Evolutionary conservation across 23 red algal genomes (phyloP), one percentile per base, ranked within the genome.

Genomic region (Cyanidioschyzon merolae): DNA sequence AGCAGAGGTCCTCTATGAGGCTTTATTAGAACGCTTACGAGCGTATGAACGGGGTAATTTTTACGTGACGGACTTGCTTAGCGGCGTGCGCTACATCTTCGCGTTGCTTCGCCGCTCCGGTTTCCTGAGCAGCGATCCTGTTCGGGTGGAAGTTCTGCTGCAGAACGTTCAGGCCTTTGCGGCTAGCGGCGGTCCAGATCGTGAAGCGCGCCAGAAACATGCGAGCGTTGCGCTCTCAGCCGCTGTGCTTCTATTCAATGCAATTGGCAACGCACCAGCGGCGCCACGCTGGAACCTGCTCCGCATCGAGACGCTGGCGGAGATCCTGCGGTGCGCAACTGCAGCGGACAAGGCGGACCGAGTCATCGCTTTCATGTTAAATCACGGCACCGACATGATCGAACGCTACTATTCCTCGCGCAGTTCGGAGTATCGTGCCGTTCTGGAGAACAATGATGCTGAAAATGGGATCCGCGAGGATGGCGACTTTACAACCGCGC

Each of bases 301-400:
- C 21, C 63, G 63, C 21, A 25, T 71, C 12, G 63, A 71, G n/a
- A 35, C 63, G 63, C 32, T 71, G 12, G 63, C 3, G 29, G 63
- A 71, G 63, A 35, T 71, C n/a, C n/a, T 71, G 63, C 63, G 63
- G n/a, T 32, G n/a, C n/a, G 63, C 63, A 27, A 71, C 12, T 27
- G 63, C 21, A 7, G 63, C 63, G 30, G 63, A 35, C 63, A 15
- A 35, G 63, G 29, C 63, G 63, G 32, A 35, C 29, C n/a, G n/a
- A 7, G n/a, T 71, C 2, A 12, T 71, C 12, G 2, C 63, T 25
- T 71, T 71, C 32, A 25, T 71, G 63, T 3, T 35, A 7, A 71
- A 25, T 7, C 21, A 71, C 12, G n/a, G 21, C n/a, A 7, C 3
- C n/a, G 32, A 35, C 63, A 71, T 71, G 63, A 35, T 35, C 63